phyloP scores from a whole-genome alignment of 306 rosid genomes.

The Potentilla sterilis region DNA sequence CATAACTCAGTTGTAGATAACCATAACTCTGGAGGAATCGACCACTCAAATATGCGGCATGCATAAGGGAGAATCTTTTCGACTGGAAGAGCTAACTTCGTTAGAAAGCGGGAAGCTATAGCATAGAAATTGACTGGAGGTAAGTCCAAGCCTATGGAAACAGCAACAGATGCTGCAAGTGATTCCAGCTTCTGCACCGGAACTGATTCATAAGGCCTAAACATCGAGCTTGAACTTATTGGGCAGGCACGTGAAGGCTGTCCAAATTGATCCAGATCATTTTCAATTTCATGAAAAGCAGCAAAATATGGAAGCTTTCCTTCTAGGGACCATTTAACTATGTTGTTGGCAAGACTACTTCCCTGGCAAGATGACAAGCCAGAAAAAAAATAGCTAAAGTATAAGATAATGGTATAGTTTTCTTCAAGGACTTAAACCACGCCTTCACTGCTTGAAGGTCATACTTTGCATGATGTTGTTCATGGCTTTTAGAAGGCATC shows the following conservation, averaged over 20 bases:
- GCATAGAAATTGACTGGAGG: conserved; percentile 90
- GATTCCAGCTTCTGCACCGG: conserved; percentile 66
- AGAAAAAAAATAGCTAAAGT: conserved; percentile 64
- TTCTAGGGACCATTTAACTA: conserved; percentile 70
- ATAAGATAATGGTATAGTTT: conserved; percentile 56
- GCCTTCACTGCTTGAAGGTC: conserved; percentile 57
- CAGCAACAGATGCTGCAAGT: conserved; percentile 66
- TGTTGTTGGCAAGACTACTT: conserved; percentile 74
- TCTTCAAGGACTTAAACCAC: conserved; percentile 68
- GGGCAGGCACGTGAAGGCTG: conserved; percentile 64
- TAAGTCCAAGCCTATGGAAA: conserved; percentile 20
- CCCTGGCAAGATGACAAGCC: conserved; percentile 83
- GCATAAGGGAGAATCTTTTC: conserved; percentile 65
- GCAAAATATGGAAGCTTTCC: conserved; percentile 91
- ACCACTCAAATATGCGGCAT: conserved; percentile 70
- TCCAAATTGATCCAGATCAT: conserved; percentile 41
- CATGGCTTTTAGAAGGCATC: conserved; percentile 22
- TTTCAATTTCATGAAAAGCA: conserved; percentile 72
- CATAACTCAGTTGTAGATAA: conserved; percentile 62
- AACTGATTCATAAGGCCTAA: conserved; percentile 60
- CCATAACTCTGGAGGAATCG: conserved; percentile 82
- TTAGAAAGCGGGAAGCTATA: conserved; percentile 58
- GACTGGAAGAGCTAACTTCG: conserved; percentile 55
- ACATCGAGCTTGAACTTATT: conserved; percentile 63
- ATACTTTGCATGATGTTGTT: conserved; percentile 55